Conservation (phyloP, 2,329 filamentous ascomycete species). For the Ophiostoma sp. region DNA sequence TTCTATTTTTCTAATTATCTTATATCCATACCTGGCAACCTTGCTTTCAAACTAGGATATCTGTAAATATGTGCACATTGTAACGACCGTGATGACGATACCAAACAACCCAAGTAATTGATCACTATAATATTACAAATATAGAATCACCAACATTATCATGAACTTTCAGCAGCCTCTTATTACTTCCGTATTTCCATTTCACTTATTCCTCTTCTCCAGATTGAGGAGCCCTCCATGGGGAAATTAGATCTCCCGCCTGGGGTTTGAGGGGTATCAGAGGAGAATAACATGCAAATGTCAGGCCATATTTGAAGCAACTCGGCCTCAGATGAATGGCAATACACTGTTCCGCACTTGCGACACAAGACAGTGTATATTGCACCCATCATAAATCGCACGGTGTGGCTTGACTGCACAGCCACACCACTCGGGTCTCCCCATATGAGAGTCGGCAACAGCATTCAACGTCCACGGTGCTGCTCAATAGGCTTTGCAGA, state of each 20-base stretch:
- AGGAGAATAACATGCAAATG: background rate
- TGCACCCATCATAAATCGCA: background rate
- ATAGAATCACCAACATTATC: background rate
- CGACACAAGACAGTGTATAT: too few species aligned
- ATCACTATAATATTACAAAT: background rate
- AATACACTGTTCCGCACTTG: background rate
- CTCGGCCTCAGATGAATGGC: background rate
- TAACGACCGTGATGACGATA: too few species aligned
- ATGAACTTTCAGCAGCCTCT: background rate
- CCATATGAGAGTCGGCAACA: background rate
- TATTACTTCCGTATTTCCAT: background rate
- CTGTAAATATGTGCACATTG: too few species aligned
- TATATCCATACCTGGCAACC: too few species aligned
- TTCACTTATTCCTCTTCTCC: conserved; percentile 10
- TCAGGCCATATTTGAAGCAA: background rate
- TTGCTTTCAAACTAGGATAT: too few species aligned
- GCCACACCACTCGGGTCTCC: background rate
- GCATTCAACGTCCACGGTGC: background rate
- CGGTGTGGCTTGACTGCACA: background rate
- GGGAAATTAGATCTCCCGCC: background rate
- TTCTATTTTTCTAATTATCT: too few species aligned
- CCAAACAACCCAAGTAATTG: too few species aligned
- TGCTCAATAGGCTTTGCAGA: background rate
- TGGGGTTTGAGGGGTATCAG: background rate
- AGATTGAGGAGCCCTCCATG: background rate